These are phyloP conservation scores for Leccinum longicurvipes DNA, from an alignment of 768 basidiomycete genomes.

Conservation along the genomic window DNA sequence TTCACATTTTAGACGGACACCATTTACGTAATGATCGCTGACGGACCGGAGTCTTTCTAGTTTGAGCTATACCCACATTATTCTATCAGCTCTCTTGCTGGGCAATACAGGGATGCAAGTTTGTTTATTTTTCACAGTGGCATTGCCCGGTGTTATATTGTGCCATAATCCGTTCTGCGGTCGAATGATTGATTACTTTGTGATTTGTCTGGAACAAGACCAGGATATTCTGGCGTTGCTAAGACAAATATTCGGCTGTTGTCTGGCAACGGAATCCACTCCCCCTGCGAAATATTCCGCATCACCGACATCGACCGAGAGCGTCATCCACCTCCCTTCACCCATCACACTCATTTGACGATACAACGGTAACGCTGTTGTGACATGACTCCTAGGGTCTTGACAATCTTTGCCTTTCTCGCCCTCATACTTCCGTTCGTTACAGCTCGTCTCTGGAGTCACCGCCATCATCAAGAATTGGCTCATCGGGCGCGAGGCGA, in stretches of 20 bases:
- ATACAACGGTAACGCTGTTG: background rate
- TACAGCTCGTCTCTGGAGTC: constrained; percentile 31
- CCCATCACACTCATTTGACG: constrained; percentile 21
- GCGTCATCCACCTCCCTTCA: constrained; percentile 2
- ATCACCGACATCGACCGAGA: background rate
- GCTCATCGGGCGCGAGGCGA: constrained; percentile 45
- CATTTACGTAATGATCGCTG: constrained; percentile 8
- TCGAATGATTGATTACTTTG: background rate
- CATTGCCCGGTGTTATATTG: constrained; percentile 13
- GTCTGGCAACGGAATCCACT: constrained; percentile 15
- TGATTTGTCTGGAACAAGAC: background rate
- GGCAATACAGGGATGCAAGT: constrained; percentile 4
- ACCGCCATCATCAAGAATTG: constrained; percentile 44
- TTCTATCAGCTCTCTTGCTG: constrained; percentile 11
- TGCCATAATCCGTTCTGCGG: constrained; percentile 11
- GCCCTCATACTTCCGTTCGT: constrained; percentile 35
- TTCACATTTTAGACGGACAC: constrained; percentile 20
- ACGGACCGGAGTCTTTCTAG: constrained; percentile 20
- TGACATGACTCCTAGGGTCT: constrained; percentile 21
- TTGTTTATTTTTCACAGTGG: constrained; percentile 1
- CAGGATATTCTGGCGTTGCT: background rate
- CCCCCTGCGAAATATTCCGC: background rate
- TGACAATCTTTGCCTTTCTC: constrained; percentile 33
- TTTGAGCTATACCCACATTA: constrained; percentile 27
- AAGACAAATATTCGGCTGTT: too few species aligned